phyloP scores from a whole-genome alignment of 2,329 filamentous ascomycete genomes.

The Colletotrichum salicis region DNA sequence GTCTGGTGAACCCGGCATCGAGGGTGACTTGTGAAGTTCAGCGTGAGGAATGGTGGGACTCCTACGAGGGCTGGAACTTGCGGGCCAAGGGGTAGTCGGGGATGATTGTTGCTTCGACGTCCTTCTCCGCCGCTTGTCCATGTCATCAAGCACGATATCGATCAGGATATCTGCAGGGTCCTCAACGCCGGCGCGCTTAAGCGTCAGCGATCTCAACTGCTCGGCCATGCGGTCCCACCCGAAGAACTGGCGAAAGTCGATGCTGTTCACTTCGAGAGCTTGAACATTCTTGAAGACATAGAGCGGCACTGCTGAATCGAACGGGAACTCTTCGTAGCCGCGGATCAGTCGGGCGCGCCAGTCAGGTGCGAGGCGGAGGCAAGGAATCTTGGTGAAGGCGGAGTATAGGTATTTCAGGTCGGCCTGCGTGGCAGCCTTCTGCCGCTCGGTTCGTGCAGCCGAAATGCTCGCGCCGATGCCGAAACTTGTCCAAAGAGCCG shows the following conservation, averaged over 20 bases:
- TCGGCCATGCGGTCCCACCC: slow-evolving; percentile 96
- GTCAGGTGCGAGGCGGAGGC: slow-evolving; percentile 88
- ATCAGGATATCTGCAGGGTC: slow-evolving; percentile 91
- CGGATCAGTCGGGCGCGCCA: slow-evolving; percentile 89
- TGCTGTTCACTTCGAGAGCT: slow-evolving; percentile 90
- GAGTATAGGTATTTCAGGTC: slow-evolving; percentile 98
- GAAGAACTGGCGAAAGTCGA: slow-evolving; percentile 96
- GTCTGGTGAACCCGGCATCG: slow-evolving; percentile 73
- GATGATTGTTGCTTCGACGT: slow-evolving; percentile 88
- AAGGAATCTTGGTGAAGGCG: slow-evolving; percentile 97
- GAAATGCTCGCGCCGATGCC: slow-evolving; percentile 84
- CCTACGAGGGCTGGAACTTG: slow-evolving; percentile 65
- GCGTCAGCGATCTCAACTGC: slow-evolving; percentile 86
- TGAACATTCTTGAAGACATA: slow-evolving; percentile 97
- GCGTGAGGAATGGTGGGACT: slow-evolving; percentile 73
- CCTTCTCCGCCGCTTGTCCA: slow-evolving; percentile 88
- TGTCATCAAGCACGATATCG: slow-evolving; percentile 94
- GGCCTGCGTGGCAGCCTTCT: slow-evolving; percentile 84
- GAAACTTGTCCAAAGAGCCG: slow-evolving; percentile 88
- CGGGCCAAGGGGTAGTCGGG: slow-evolving; percentile 76
- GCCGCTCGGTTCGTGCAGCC: slow-evolving; percentile 85
- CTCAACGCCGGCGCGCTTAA: slow-evolving; percentile 88
- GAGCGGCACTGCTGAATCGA: slow-evolving; percentile 96
- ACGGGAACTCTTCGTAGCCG: slow-evolving; percentile 97
- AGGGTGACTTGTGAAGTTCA: slow-evolving; percentile 75